Conservation (phyloP, 2,329 filamentous ascomycete species). For the Truncatella angustata region DNA sequence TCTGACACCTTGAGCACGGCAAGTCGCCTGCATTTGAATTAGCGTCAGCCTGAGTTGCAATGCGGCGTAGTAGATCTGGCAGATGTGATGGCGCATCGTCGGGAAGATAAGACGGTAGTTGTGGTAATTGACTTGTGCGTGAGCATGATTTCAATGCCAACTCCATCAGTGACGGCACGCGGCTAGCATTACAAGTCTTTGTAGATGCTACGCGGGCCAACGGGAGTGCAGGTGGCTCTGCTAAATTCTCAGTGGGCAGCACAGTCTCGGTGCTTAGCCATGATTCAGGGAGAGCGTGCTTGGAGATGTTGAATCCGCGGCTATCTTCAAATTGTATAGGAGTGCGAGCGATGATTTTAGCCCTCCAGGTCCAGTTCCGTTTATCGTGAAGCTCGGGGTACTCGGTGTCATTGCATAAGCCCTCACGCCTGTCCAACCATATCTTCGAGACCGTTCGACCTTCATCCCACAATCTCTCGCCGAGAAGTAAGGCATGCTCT, state of each 20-base stretch:
- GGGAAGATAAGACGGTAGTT: slow-evolving; percentile 42
- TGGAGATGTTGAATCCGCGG: slow-evolving; percentile 24
- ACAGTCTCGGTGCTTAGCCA: not conserved
- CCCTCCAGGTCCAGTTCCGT: slow-evolving; percentile 18
- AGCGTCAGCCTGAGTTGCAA: slow-evolving; percentile 38
- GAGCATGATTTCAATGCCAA: slow-evolving; percentile 46
- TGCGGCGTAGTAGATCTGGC: slow-evolving; percentile 36
- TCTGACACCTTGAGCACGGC: slow-evolving; percentile 51
- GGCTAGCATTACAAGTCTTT: slow-evolving; percentile 20
- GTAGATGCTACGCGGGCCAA: slow-evolving; percentile 5
- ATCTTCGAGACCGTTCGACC: not conserved
- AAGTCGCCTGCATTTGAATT: slow-evolving; percentile 41
- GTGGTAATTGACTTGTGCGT: slow-evolving; percentile 37
- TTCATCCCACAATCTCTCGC: not conserved
- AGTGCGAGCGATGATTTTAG: slow-evolving; percentile 21
- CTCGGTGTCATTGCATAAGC: not conserved
- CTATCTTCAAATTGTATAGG: slow-evolving; percentile 30
- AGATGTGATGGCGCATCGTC: slow-evolving; percentile 38
- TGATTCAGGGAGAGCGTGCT: slow-evolving; percentile 24
- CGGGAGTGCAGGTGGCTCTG: slow-evolving; percentile 14
- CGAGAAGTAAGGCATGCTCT: not conserved
- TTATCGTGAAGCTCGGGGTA: not conserved
- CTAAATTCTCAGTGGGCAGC: slow-evolving; percentile 23
- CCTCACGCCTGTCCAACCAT: slow-evolving; percentile 17
- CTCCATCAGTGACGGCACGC: slow-evolving; percentile 51